phyloP scores from a whole-genome alignment of 768 basidiomycete species.

The Trametes cingulata region DNA sequence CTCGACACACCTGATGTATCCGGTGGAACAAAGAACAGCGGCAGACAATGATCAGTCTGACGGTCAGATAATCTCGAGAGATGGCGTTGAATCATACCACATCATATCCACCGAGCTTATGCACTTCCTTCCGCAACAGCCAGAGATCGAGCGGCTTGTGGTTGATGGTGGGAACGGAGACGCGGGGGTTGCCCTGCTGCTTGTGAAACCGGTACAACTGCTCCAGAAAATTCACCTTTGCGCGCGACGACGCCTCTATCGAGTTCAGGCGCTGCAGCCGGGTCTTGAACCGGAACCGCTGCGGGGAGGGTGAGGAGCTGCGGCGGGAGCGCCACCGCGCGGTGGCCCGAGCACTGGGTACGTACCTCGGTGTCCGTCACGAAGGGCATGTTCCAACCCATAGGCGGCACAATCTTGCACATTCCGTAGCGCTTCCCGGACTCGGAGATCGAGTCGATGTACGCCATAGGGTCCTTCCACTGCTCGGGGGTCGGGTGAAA shows the following conservation, averaged over 20 bases:
- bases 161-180: constrained; percentile 93
- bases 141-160: constrained; percentile 92
- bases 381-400: constrained; percentile 94
- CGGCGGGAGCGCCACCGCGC: constrained; percentile 9
- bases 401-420: constrained; percentile 94
- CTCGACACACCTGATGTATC: constrained; percentile 68
- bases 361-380: constrained; percentile 91
- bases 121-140: constrained; percentile 90
- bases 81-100: constrained; percentile 53
- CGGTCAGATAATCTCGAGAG: background rate
- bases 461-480: constrained; percentile 92
- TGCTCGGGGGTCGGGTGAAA: constrained; percentile 90
- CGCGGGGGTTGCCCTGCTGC: constrained; percentile 88
- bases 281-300: constrained; percentile 96
- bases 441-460: constrained; percentile 80
- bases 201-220: constrained; percentile 96
- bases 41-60: background rate
- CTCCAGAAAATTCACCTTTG: constrained; percentile 96
- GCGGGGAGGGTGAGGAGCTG: constrained; percentile 19
- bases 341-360: constrained; percentile 10
- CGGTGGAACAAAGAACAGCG: background rate
- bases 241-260: constrained; percentile 94
- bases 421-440: constrained; percentile 80
- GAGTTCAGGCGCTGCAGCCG: constrained; percentile 93
- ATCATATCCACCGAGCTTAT: constrained; percentile 85